A percentile compares a stretch with the other conserved stretches of the same genome.
phyloP scores from a whole-genome alignment of 129 eudicot species.

The Scalesia atractyloides region DNA sequence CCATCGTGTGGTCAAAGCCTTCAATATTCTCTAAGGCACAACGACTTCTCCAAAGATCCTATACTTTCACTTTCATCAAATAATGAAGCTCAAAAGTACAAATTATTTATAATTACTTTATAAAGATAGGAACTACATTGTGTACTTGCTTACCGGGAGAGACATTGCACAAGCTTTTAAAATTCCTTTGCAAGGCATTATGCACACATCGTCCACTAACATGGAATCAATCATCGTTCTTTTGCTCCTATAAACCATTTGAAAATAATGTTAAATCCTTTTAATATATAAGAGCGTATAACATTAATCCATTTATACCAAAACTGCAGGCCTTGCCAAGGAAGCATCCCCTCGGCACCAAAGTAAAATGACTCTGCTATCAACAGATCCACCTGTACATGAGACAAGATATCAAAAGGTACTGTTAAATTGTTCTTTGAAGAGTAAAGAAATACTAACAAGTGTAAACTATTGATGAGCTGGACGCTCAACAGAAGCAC shows the following conservation, averaged over 20 bases:
- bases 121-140: neutral
- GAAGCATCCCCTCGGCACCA: conserved; percentile 75
- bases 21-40: conserved; percentile 56
- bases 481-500: neutral
- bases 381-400: conserved; percentile 68
- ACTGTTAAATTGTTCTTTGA: neutral
- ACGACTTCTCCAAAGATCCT: conserved; percentile 98
- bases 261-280: neutral
- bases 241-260: conserved; percentile 58
- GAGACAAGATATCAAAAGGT: neutral
- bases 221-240: conserved; percentile 65
- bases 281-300: neutral
- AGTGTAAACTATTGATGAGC: neutral
- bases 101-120: neutral
- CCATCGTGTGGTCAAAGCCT: conserved; percentile 84
- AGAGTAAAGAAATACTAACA: neutral
- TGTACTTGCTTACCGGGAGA: conserved; percentile 68
- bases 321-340: conserved; percentile 91
- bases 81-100: conserved; percentile 10
- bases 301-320: conserved; percentile 51
- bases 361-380: conserved; percentile 85
- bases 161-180: conserved; percentile 83
- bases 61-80: conserved; percentile 11
- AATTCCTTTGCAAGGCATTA: conserved; percentile 90
- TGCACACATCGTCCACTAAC: conserved; percentile 60